phyloP scores from a whole-genome alignment of 2,329 filamentous ascomycete species.

The Atkinsonella hypoxylon region DNA sequence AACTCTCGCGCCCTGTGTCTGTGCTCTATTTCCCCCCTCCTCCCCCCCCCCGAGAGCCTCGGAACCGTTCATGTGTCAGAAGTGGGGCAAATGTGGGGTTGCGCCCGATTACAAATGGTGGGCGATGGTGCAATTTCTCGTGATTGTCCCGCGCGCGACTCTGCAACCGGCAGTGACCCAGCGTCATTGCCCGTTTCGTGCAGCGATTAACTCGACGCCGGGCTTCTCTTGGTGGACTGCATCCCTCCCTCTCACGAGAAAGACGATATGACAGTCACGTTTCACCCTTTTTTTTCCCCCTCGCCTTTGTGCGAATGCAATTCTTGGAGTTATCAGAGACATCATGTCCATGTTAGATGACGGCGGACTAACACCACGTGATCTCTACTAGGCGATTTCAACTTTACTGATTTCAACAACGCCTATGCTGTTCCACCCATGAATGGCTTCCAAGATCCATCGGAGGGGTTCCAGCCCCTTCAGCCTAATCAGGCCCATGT shows the following conservation, averaged over 20 bases:
- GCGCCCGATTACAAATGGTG: conserved; percentile 30
- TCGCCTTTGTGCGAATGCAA: neutral
- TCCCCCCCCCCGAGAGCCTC: conserved; percentile 5
- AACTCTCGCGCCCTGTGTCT: too few relatives aligned
- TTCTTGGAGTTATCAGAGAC: neutral
- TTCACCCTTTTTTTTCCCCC: neutral
- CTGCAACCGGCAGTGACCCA: neutral
- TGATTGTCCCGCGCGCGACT: conserved; percentile 29
- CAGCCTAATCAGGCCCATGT: conserved; percentile 38
- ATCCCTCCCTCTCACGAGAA: neutral
- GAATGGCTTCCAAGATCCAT: conserved; percentile 24
- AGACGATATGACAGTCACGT: neutral
- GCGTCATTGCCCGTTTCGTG: neutral
- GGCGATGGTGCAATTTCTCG: conserved; percentile 51
- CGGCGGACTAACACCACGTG: conserved; percentile 5
- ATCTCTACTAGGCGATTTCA: conserved; percentile 45
- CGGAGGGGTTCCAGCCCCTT: conserved; percentile 35
- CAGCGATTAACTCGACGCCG: neutral
- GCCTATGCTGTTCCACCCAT: conserved; percentile 38
- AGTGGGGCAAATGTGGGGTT: conserved; percentile 10
- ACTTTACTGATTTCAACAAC: conserved; percentile 41
- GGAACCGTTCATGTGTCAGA: conserved; percentile 15
- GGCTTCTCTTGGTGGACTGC: neutral
- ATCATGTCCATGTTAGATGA: neutral
- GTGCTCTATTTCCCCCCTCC: too few relatives aligned